Percentiles rank a stretch among this genome's conserved stretches.
phyloP scores from a whole-genome alignment of 1,284 basidiomycete genomes.

The Exsudoporus floridanus region DNA sequence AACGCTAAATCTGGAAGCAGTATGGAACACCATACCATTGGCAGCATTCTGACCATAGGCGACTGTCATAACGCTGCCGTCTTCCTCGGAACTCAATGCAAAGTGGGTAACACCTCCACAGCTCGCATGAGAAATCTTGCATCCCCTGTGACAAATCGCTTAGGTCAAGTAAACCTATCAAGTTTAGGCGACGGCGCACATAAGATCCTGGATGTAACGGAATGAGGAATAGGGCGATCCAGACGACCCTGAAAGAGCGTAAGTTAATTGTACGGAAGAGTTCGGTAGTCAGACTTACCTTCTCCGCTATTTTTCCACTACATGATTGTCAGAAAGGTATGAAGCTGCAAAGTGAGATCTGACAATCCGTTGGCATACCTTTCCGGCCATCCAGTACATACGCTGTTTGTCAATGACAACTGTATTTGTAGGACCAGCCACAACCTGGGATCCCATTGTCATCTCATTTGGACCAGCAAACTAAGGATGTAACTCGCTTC shows the following conservation, averaged over 20 bases:
- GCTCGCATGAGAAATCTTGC: constrained; percentile 64
- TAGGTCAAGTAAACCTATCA: not conserved
- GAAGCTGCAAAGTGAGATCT: constrained; percentile 5
- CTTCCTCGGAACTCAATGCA: constrained; percentile 69
- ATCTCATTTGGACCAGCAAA: constrained; percentile 71
- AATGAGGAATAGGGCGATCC: constrained; percentile 83
- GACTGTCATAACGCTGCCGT: constrained; percentile 75
- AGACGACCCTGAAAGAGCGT: constrained; percentile 54
- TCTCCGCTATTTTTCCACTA: constrained; percentile 94
- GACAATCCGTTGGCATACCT: constrained; percentile 43
- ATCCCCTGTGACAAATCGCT: constrained; percentile 50
- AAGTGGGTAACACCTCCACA: constrained; percentile 93
- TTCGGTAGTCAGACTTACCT: constrained; percentile 44
- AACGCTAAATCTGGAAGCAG: not conserved
- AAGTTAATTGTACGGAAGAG: constrained; percentile 2
- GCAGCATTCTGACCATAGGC: constrained; percentile 83
- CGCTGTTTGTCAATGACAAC: constrained; percentile 81
- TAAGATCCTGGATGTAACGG: constrained; percentile 78
- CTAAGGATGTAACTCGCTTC: constrained; percentile 33
- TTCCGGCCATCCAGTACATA: constrained; percentile 84
- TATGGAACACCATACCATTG: constrained; percentile 49
- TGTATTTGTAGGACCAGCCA: constrained; percentile 80
- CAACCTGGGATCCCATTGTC: constrained; percentile 65
- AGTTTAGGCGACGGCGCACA: constrained; percentile 42
- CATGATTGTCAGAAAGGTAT: constrained; percentile 15